Conservation (phyloP, 1,139 yeast genomes). For the Kazachstania sp. region DNA sequence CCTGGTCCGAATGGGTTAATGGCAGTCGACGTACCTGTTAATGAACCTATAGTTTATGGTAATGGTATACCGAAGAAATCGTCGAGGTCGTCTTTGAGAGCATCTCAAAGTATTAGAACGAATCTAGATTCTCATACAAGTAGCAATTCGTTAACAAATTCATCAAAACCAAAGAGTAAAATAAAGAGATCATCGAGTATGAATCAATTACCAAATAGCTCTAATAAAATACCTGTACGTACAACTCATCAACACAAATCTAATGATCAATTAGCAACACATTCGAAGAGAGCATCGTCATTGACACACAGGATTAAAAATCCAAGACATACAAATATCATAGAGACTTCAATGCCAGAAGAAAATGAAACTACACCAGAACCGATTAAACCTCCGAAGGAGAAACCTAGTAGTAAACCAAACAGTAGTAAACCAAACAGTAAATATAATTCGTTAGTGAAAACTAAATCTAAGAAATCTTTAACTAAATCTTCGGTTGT, state of each 20-base stretch:
- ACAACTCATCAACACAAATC: not conserved
- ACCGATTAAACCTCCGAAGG: not conserved
- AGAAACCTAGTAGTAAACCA: not conserved
- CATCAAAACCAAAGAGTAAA: not conserved
- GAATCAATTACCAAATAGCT: not conserved
- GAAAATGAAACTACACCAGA: conserved; percentile 13
- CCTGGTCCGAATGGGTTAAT: conserved; percentile 43
- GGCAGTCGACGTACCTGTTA: conserved; percentile 39
- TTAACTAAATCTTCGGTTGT: not conserved
- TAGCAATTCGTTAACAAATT: not conserved
- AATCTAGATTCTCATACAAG: not conserved
- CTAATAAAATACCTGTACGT: too few relatives aligned
- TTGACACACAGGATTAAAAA: conserved; percentile 2
- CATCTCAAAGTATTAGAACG: conserved; percentile 4
- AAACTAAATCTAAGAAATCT: not conserved
- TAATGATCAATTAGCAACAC: conserved; percentile 1
- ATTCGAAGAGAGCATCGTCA: not conserved
- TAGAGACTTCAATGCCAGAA: conserved; percentile 16
- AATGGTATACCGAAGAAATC: not conserved
- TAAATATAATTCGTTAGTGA: not conserved
- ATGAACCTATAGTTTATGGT: conserved; percentile 9
- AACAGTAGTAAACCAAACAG: too few relatives aligned
- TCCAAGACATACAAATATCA: conserved; percentile 6
- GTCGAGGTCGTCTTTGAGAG: conserved; percentile 7
- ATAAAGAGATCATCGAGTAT: not conserved